These are phyloP conservation scores for Thoreauomyces humboldtii DNA, from an alignment of 192 early-diverging fungal species.

Conservation along the genomic window DNA sequence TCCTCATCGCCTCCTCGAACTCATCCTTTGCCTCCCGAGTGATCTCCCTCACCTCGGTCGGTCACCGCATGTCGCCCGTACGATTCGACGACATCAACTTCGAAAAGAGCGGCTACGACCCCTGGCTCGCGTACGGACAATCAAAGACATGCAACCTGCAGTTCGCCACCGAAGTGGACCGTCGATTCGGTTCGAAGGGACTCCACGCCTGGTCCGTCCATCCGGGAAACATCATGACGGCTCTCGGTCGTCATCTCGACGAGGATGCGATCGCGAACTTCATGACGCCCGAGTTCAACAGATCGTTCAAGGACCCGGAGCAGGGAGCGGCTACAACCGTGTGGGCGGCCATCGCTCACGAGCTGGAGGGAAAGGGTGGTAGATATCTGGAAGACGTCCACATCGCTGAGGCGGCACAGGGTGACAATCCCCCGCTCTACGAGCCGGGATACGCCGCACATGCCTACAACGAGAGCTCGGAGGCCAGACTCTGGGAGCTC, in stretches of 20 bases:
- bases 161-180: constrained; percentile 27
- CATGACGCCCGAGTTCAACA: background rate
- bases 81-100: constrained; percentile 34
- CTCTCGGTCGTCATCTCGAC: background rate
- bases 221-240: constrained; percentile 22
- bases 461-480: background rate
- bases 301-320: constrained; percentile 16
- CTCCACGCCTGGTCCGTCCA: constrained; percentile 28
- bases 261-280: background rate
- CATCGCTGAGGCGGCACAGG: no score
- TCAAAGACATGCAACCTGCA: constrained; percentile 38
- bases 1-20: constrained; percentile 20
- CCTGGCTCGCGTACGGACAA: constrained; percentile 35
- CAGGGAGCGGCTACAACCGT: constrained; percentile 36
- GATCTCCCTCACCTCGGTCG: constrained; percentile 29
- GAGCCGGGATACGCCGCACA: background rate
- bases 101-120: constrained; percentile 6
- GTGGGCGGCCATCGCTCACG: constrained; percentile 16
- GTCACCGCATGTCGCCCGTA: constrained; percentile 18
- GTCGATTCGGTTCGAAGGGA: constrained; percentile 1
- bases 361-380: constrained; percentile 41
- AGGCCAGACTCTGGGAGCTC: background rate
- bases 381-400: constrained; percentile 31
- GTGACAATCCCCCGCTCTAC: no score
- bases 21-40: constrained; percentile 25